Percentiles rank a stretch among this genome's conserved stretches.
Evolutionary conservation across 2,329 filamentous ascomycete genomes (phyloP).

Genomic region (Aspergillus quadrilineatus): DNA sequence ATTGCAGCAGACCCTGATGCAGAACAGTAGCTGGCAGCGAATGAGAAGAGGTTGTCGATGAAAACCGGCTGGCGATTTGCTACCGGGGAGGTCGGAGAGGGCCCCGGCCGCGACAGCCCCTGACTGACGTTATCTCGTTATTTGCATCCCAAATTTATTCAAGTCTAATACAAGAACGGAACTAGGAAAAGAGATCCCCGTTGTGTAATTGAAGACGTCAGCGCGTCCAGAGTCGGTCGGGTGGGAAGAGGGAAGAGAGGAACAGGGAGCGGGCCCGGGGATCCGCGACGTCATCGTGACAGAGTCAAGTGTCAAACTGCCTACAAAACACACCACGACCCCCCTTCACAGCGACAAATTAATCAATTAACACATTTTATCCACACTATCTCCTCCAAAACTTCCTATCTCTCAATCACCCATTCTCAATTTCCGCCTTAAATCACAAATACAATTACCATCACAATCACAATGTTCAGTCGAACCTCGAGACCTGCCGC

Average conservation of each 20-base stretch:
- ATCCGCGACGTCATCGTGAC: not conserved
- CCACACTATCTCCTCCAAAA: not conserved
- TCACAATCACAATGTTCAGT: slow-evolving; percentile 5
- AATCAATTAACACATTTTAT: not conserved
- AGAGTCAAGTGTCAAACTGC: not conserved
- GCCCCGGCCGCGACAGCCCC: not conserved
- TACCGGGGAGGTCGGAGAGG: not conserved
- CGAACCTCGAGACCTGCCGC: slow-evolving; percentile 9
- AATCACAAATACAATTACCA: not conserved
- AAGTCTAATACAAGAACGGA: not conserved
- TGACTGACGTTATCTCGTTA: not conserved
- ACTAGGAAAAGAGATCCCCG: not conserved
- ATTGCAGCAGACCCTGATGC: too few species aligned
- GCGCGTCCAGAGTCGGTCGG: not conserved
- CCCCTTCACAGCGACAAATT: not conserved
- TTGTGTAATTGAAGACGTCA: not conserved
- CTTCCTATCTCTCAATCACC: not conserved
- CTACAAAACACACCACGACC: not conserved
- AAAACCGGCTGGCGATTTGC: not conserved
- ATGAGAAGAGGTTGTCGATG: too few species aligned
- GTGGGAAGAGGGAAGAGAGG: too few species aligned
- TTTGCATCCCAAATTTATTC: not conserved
- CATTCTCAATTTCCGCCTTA: not conserved
- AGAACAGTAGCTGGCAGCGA: too few species aligned
- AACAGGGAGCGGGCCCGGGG: not conserved